phyloP scores from a whole-genome alignment of 352 stramenopile species.

The Phytophthora sp. region DNA sequence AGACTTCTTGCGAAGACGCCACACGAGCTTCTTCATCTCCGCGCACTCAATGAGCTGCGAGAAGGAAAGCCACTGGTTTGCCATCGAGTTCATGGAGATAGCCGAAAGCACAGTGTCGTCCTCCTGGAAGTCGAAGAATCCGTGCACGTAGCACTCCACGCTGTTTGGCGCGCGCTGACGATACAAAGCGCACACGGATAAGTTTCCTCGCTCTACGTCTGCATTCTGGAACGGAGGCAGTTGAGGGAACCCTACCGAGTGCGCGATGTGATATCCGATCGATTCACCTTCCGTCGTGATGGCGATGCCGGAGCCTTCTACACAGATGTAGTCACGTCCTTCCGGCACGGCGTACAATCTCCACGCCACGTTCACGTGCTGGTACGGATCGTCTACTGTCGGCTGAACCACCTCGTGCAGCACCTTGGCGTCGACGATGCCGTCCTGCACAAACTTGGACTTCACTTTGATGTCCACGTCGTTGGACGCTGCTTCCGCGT shows the following conservation, averaged over 20 bases:
- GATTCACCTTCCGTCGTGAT: conserved; percentile 23
- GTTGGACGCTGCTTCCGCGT: conserved; percentile 33
- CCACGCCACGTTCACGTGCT: conserved; percentile 51
- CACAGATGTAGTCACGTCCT: conserved; percentile 47
- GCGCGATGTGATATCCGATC: conserved; percentile 53
- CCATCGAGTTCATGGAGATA: conserved; percentile 34
- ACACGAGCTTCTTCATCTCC: conserved; percentile 39
- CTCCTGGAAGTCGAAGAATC: conserved; percentile 38
- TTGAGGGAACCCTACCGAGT: conserved; percentile 55
- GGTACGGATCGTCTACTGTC: conserved; percentile 34
- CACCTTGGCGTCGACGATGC: conserved; percentile 32
- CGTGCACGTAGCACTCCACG: conserved; percentile 33
- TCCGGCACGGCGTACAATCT: conserved; percentile 23
- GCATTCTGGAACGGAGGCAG: conserved; percentile 28
- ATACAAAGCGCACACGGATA: conserved; percentile 39
- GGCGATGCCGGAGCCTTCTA: conserved; percentile 41
- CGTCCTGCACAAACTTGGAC: conserved; percentile 47
- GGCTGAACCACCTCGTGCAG: conserved; percentile 18
- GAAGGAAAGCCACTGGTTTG: conserved; percentile 38
- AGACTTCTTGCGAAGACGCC: conserved; percentile 26
- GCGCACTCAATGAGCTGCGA: conserved; percentile 29
- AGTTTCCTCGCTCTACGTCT: conserved; percentile 34
- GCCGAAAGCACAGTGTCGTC: conserved; percentile 30
- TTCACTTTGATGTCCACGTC: conserved; percentile 41
- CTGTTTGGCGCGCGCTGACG: conserved; percentile 23